These are phyloP conservation scores for Poterioochromonas sp. DNA, from an alignment of 352 stramenopile species.

Conservation along the genomic window DNA sequence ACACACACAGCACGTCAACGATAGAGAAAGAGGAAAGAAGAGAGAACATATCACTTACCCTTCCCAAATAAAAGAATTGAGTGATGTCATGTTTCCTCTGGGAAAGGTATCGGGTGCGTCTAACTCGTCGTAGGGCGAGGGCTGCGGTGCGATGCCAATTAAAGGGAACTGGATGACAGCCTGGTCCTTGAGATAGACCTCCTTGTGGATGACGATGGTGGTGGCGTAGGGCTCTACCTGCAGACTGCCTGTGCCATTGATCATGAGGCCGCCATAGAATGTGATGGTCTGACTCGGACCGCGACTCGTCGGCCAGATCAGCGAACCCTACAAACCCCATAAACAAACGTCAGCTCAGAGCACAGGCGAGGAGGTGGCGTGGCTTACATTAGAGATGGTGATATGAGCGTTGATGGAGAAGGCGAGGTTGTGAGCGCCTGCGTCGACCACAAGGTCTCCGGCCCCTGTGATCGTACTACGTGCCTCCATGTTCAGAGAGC, in stretches of 20 bases:
- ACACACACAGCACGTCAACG: neutral
- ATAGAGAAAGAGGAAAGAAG: neutral
- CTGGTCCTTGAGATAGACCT: neutral
- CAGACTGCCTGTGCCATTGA: neutral
- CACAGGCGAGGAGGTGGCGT: no score
- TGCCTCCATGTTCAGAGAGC: neutral
- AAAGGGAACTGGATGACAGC: slow-evolving; percentile 12
- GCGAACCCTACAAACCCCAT: no score
- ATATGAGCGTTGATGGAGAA: slow-evolving; percentile 25
- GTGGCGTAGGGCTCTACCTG: neutral
- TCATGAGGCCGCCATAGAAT: slow-evolving; percentile 15
- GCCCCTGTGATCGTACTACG: neutral
- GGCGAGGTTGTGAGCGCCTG: neutral
- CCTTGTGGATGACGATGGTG: neutral
- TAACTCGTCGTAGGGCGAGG: neutral
- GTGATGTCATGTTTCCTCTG: neutral
- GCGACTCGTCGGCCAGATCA: slow-evolving; percentile 1
- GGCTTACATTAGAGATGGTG: neutral
- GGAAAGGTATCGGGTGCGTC: slow-evolving; percentile 10
- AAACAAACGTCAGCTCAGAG: no score
- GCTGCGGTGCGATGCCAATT: slow-evolving; percentile 19
- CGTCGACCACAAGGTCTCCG: neutral
- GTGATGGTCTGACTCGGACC: neutral
- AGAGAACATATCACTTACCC: neutral
- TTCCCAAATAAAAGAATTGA: neutral